Evolutionary conservation across 306 rosid species (phyloP).

Genomic region (Lotus japonicus): DNA sequence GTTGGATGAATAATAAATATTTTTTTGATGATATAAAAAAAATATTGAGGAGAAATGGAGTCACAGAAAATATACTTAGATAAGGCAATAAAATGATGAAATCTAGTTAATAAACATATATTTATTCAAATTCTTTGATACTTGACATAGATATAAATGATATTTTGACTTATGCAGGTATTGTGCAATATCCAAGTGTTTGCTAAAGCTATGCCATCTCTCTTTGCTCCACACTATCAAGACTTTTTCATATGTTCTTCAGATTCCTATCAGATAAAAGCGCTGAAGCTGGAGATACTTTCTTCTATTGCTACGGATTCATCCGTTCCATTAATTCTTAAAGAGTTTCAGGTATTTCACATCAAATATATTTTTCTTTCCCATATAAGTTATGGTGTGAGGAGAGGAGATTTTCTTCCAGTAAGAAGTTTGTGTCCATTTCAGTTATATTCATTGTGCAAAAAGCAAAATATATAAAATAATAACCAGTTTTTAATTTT

Average conservation of each 20-base stretch:
- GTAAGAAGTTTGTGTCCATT: background rate
- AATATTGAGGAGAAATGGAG: background rate
- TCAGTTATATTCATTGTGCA: background rate
- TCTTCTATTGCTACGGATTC: conserved; percentile 64
- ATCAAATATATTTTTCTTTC: background rate
- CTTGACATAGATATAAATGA: conserved; percentile 7
- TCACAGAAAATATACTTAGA: background rate
- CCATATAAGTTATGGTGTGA: background rate
- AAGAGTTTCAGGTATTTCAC: conserved; percentile 81
- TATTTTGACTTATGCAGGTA: conserved; percentile 52
- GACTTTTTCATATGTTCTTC: conserved; percentile 74
- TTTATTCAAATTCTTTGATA: conserved; percentile 9
- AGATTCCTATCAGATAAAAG: conserved; percentile 86
- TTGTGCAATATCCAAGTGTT: conserved; percentile 91
- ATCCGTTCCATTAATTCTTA: conserved; percentile 52
- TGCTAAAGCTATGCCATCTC: conserved; percentile 88
- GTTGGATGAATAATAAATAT: background rate
- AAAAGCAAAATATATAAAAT: background rate
- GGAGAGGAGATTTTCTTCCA: conserved; percentile 9
- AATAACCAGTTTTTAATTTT: background rate
- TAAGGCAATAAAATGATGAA: conserved; percentile 8
- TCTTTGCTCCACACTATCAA: conserved; percentile 69
- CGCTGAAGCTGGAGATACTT: conserved; percentile 81
- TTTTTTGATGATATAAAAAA: background rate
- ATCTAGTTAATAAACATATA: background rate